phyloP scores from a whole-genome alignment of 257 asterid genomes.

The Misopates orontium region DNA sequence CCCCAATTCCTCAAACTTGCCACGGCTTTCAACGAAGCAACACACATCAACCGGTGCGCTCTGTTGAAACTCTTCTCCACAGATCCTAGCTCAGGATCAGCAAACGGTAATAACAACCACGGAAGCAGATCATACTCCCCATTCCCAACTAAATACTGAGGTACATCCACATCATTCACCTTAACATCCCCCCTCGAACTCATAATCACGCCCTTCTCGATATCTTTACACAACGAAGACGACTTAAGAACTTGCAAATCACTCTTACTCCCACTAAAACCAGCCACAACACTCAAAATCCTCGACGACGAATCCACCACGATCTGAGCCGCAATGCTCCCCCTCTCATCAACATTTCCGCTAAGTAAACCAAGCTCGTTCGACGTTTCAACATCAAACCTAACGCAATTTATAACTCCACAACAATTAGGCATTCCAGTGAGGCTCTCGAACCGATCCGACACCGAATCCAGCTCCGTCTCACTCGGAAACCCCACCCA shows the following conservation, averaged over 20 bases:
- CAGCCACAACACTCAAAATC: constrained; percentile 68
- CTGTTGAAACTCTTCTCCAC: constrained; percentile 58
- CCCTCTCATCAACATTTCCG: constrained; percentile 12
- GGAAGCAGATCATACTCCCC: constrained; percentile 63
- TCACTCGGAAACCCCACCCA: constrained; percentile 78
- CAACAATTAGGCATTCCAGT: constrained; percentile 83
- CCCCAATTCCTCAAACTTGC: constrained; percentile 83
- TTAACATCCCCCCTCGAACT: constrained; percentile 28
- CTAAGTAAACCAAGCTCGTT: background rate
- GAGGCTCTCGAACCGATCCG: constrained; percentile 55
- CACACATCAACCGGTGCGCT: constrained; percentile 32
- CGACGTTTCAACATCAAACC: constrained; percentile 38
- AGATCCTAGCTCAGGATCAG: constrained; percentile 44
- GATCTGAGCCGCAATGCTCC: constrained; percentile 63
- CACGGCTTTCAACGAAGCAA: constrained; percentile 39
- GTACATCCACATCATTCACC: constrained; percentile 40
- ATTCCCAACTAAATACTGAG: constrained; percentile 59
- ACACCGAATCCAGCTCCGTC: constrained; percentile 53
- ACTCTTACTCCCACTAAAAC: constrained; percentile 54
- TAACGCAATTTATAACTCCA: constrained; percentile 55
- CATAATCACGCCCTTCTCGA: constrained; percentile 43
- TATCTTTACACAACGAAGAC: constrained; percentile 55
- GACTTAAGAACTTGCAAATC: constrained; percentile 46
- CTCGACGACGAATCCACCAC: constrained; percentile 74
- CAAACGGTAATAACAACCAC: constrained; percentile 62